Conservation (phyloP, 352 stramenopile genomes). For the Peronospora belbahrii region DNA sequence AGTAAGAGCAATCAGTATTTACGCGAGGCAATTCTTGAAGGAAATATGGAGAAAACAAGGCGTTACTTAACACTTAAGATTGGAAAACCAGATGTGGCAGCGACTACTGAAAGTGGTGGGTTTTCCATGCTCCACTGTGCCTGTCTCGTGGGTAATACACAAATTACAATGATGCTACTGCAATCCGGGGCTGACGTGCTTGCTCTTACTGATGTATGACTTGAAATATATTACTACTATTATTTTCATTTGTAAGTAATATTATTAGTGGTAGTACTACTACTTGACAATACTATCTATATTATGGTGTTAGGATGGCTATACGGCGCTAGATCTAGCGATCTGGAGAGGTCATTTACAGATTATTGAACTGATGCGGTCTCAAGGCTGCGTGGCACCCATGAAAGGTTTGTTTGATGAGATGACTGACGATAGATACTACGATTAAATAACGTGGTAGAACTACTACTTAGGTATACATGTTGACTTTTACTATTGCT, state of each 20-base stretch:
- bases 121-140: conserved; percentile 81
- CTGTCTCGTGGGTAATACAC: conserved; percentile 63
- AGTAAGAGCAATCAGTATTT: conserved; percentile 84
- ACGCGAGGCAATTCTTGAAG: conserved; percentile 74
- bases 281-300: too few species aligned
- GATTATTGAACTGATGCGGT: conserved; percentile 77
- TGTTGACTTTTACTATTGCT: background rate
- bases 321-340: conserved; percentile 70
- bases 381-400: conserved; percentile 66
- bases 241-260: conserved; percentile 1
- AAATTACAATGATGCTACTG: conserved; percentile 85
- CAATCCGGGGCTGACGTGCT: conserved; percentile 71
- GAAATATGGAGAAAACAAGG: conserved; percentile 69
- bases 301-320: conserved; percentile 77
- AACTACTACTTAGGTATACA: background rate
- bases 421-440: too few species aligned
- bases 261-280: too few species aligned
- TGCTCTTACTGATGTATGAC: conserved; percentile 60
- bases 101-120: conserved; percentile 68
- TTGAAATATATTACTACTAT: background rate
- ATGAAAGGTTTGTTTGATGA: too few species aligned
- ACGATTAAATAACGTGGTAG: too few species aligned
- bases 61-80: conserved; percentile 81
- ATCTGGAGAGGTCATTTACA: conserved; percentile 79
- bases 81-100: conserved; percentile 70